Evolutionary conservation across 2,329 filamentous ascomycete genomes (phyloP).

Genomic region (Ramichloridium luteum): DNA sequence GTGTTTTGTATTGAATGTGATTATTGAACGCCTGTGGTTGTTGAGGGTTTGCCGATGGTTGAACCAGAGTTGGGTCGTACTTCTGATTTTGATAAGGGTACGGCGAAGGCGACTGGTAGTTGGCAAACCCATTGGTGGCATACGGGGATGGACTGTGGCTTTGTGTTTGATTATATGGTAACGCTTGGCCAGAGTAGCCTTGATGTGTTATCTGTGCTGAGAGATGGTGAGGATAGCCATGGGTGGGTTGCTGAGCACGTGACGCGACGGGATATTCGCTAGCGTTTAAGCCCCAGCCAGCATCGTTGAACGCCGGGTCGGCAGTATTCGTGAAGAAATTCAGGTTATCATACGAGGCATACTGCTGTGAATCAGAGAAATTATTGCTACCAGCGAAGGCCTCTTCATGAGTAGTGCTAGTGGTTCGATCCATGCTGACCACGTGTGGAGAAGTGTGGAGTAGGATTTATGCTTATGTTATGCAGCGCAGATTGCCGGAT

Average conservation of each 20-base stretch:
- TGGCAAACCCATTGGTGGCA: conserved; percentile 13
- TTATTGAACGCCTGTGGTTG: no score
- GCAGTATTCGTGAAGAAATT: conserved; percentile 17
- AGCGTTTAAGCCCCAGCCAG: conserved; percentile 24
- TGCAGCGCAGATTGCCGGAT: no score
- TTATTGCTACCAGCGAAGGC: conserved; percentile 17
- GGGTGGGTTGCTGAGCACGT: conserved; percentile 16
- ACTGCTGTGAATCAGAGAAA: conserved; percentile 21
- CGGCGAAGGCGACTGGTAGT: conserved; percentile 12
- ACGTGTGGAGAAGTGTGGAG: no score
- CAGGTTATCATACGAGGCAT: conserved; percentile 21
- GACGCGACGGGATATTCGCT: conserved; percentile 16
- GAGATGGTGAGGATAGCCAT: conserved; percentile 18
- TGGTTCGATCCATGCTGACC: conserved; percentile 13
- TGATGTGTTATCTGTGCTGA: conserved; percentile 9
- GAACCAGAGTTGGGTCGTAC: no score
- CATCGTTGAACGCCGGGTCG: conserved; percentile 19
- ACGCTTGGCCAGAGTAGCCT: conserved; percentile 12
- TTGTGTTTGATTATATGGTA: conserved; percentile 15
- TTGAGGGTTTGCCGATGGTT: no score
- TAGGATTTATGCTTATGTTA: no score
- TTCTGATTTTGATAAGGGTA: conserved; percentile 17
- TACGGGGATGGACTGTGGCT: conserved; percentile 20
- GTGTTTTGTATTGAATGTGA: no score
- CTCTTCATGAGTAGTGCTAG: conserved; percentile 14